Conservation (phyloP, 163 green algal genomes). For the Prototheca wickerhamii region DNA sequence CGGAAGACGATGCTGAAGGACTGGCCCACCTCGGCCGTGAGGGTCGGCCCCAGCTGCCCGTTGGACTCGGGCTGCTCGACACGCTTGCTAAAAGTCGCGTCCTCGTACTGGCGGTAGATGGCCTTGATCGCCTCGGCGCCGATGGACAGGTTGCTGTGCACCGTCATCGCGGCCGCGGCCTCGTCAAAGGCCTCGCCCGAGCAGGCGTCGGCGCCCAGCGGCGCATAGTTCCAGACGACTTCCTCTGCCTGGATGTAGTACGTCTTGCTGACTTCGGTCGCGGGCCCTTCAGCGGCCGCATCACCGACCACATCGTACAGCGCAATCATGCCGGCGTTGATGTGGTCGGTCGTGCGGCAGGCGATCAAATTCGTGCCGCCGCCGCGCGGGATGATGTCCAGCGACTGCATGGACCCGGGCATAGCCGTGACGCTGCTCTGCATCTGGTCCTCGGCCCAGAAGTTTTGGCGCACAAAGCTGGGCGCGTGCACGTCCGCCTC, state of each 20-base stretch:
- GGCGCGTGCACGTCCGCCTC: slow-evolving; percentile 61
- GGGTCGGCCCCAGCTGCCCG: slow-evolving; percentile 28
- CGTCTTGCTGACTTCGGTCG: slow-evolving; percentile 11
- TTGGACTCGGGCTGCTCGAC: slow-evolving; percentile 11
- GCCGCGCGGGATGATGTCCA: slow-evolving; percentile 24
- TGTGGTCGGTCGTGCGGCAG: slow-evolving; percentile 59
- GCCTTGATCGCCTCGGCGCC: slow-evolving; percentile 41
- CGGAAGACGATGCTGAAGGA: slow-evolving; percentile 26
- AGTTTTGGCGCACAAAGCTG: slow-evolving; percentile 50
- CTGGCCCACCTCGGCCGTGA: slow-evolving; percentile 25
- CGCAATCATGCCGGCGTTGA: slow-evolving; percentile 46
- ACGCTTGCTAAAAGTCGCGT: slow-evolving; percentile 45
- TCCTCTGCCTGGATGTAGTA: slow-evolving; percentile 58
- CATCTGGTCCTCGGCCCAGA: slow-evolving; percentile 29
- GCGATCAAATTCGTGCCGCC: slow-evolving; percentile 28
- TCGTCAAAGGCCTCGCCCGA: slow-evolving; percentile 9
- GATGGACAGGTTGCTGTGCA: slow-evolving; percentile 13
- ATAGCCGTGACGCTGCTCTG: slow-evolving; percentile 26
- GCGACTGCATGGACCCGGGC: slow-evolving; percentile 37
- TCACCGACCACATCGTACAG: slow-evolving; percentile 27
- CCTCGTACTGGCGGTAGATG: slow-evolving; percentile 55
- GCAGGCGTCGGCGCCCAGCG: slow-evolving; percentile 35
- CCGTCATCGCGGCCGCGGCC: slow-evolving; percentile 12
- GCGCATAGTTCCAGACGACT: slow-evolving; percentile 56
- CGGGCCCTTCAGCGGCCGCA: not conserved